These are phyloP conservation scores for Auriculariales sp. DNA, from an alignment of 768 basidiomycete genomes.

Conservation along the genomic window DNA sequence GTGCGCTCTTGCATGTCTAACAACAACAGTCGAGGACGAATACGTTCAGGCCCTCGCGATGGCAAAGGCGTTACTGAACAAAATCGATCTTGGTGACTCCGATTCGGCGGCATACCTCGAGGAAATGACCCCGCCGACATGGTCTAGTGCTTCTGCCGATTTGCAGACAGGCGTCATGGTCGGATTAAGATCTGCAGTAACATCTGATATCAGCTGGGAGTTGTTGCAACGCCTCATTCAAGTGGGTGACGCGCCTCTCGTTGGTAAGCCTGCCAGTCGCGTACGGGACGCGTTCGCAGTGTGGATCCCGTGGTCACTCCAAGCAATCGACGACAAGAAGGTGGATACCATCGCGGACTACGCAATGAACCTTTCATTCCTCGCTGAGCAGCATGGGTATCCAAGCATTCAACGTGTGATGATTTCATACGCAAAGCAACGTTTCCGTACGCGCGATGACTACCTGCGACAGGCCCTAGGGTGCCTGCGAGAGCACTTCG, in stretches of 20 bases:
- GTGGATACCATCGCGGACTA: slow-evolving; percentile 29
- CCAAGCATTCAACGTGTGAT: slow-evolving; percentile 79
- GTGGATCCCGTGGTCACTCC: slow-evolving; percentile 78
- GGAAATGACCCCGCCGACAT: slow-evolving; percentile 52
- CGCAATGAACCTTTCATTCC: slow-evolving; percentile 41
- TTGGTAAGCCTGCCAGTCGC: slow-evolving; percentile 57
- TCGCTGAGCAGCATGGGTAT: slow-evolving; percentile 60
- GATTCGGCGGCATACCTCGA: slow-evolving; percentile 55
- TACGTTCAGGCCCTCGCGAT: slow-evolving; percentile 54
- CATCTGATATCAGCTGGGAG: slow-evolving; percentile 49
- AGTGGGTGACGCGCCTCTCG: slow-evolving; percentile 44
- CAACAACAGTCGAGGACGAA: slow-evolving; percentile 71
- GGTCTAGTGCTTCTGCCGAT: slow-evolving; percentile 43
- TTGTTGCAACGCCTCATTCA: slow-evolving; percentile 50
- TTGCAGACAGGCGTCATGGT: slow-evolving; percentile 59
- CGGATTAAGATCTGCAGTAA: slow-evolving; percentile 68
- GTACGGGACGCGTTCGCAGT: slow-evolving; percentile 72
- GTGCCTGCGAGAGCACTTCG: slow-evolving; percentile 76
- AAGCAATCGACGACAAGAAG: slow-evolving; percentile 42
- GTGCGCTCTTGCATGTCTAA: slow-evolving; percentile 68
- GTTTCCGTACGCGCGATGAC: slow-evolving; percentile 86
- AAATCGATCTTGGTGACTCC: slow-evolving; percentile 56
- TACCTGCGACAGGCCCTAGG: slow-evolving; percentile 81
- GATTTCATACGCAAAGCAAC: slow-evolving; percentile 72
- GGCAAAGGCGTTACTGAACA: slow-evolving; percentile 47